Evolutionary conservation across 257 asterid genomes (phyloP), one percentile per base, ranked within the genome.

Genomic region (Solanum acaule): DNA sequence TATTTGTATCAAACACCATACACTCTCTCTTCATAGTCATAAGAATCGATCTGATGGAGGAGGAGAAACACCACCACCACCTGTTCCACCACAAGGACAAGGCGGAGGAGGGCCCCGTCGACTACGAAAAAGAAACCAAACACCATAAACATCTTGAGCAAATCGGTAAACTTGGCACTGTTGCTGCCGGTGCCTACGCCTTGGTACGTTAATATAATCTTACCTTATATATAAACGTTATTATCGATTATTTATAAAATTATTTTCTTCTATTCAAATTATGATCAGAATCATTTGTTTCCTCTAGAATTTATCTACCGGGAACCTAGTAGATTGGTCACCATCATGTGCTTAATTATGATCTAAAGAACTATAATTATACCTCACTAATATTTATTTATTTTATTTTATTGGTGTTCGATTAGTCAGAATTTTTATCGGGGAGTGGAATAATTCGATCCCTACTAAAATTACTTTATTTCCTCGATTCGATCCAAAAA

Each of bases 11-110:
- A 46, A 81, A 15, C 85, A 81, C 56, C 68, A 27, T 4, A 29
- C 68, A 81, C 68, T 81, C 16, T 44, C 14, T 81, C 2, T n/a
- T n/a, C 61, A 18, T 59, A 37, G 23, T 71, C 25, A 33, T 33
- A 15, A 33, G 10, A 33, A 33, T 56, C 52, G 12, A 12, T 20
- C 20, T 18, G 31, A 88, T 91, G 95, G 88, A 88, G 22, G 92
- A 91, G 79, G 93, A 90, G 88, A 88, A 91, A 85, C 92, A 89
- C 91, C 93, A 89, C 90, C 93, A 89, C 88, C 92, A 89, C 90
- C 88, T 34, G 86, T 87, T 89, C 87, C 90, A 81, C 42, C 86
- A 89, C 93, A 91, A 87, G 71, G 65, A 90, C 84, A 72, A 77
- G 42, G 89, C 33, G 68, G 91, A 85, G 20, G 90, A 63, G 33